Percentiles rank a stretch among this genome's conserved stretches.
Evolutionary conservation across 148 eudicot genomes (phyloP).

Genomic region (Vaccinium darrowii): DNA sequence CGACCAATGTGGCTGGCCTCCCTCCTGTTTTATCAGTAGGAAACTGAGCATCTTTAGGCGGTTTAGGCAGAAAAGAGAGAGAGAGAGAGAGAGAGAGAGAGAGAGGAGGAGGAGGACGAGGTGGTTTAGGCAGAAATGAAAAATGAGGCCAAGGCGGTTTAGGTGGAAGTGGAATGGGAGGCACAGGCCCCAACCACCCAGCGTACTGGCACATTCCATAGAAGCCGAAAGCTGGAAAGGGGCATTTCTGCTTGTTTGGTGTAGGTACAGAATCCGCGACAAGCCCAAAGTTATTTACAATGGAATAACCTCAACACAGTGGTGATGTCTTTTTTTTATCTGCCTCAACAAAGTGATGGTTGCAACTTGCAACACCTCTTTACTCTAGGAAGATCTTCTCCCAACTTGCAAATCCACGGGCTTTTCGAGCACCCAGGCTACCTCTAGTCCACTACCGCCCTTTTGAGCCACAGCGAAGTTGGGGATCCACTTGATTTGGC

Average conservation of each 20-base stretch:
- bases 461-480: conserved; percentile 44
- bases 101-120: conserved; percentile 11
- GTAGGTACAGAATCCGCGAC: conserved; percentile 53
- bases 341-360: conserved; percentile 57
- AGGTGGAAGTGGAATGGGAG: conserved; percentile 15
- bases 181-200: conserved; percentile 12
- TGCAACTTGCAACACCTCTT: conserved; percentile 65
- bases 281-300: conserved; percentile 59
- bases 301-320: background rate
- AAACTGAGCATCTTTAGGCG: conserved; percentile 1
- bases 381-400: conserved; percentile 29
- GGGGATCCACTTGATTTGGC: conserved; percentile 10
- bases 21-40: background rate
- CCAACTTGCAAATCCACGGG: conserved; percentile 62
- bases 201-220: conserved; percentile 74
- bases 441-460: conserved; percentile 32
- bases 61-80: conserved; percentile 29
- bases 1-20: background rate
- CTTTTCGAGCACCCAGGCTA: conserved; percentile 52
- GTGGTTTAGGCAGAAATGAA: conserved; percentile 18
- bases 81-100: conserved; percentile 23
- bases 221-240: conserved; percentile 37
- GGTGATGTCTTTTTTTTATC: no score
- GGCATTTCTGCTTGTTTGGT: conserved; percentile 48
- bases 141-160: conserved; percentile 9